Evolutionary conservation across 345 rosid genomes (phyloP).

Genomic region (Hibiscus mutabilis): DNA sequence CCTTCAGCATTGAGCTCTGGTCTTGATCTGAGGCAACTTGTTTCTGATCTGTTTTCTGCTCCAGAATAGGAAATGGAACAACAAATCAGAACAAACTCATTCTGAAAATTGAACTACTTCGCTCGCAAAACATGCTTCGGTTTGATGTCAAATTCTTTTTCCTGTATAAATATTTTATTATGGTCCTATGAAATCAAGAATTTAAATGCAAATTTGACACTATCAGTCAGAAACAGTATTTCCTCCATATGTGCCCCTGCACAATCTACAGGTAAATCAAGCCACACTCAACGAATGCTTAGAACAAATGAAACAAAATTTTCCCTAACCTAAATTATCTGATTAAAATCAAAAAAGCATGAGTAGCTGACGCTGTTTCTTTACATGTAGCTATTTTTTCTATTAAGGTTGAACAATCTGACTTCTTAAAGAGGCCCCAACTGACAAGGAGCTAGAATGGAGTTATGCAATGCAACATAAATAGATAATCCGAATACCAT

Average conservation of each 20-base stretch:
- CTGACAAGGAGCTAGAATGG: neutral
- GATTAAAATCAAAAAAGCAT: neutral
- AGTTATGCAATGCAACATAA: neutral
- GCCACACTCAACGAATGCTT: neutral
- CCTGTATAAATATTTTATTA: neutral
- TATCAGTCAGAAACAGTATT: neutral
- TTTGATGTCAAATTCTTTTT: neutral
- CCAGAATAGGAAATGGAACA: conserved; percentile 11
- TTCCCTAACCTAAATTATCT: neutral
- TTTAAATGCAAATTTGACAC: neutral
- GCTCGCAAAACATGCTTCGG: neutral
- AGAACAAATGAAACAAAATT: neutral
- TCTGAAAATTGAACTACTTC: conserved; percentile 10
- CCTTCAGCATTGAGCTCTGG: conserved; percentile 96
- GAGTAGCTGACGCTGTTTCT: neutral
- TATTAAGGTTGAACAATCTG: neutral
- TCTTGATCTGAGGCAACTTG: conserved; percentile 79
- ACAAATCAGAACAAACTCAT: neutral
- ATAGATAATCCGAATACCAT: neutral
- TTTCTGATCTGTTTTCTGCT: conserved; percentile 60
- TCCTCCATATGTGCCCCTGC: neutral
- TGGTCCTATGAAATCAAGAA: neutral
- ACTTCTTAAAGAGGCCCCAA: neutral
- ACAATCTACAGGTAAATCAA: neutral
- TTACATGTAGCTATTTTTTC: neutral